Percentiles rank a stretch among this genome's conserved stretches.
phyloP scores from a whole-genome alignment of 345 rosid genomes.

The Populus davidiana region DNA sequence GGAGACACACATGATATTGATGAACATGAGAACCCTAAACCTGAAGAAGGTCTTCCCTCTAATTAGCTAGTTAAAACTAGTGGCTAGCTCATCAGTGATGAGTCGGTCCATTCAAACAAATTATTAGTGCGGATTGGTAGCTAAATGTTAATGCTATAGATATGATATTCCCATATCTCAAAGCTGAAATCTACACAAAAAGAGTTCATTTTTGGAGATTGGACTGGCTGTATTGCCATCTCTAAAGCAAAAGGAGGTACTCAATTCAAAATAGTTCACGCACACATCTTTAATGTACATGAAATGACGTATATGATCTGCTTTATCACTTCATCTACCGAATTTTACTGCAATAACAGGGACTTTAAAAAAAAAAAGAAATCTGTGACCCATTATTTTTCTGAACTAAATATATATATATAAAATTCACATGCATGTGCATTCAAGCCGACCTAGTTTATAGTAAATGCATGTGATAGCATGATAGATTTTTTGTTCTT shows the following conservation, averaged over 20 bases:
- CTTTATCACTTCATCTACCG: neutral
- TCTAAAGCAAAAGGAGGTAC: neutral
- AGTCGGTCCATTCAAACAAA: neutral
- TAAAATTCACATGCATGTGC: neutral
- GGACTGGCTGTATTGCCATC: neutral
- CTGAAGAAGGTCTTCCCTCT: neutral
- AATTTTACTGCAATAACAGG: neutral
- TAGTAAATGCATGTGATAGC: neutral
- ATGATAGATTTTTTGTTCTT: neutral
- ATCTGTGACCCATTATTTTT: neutral
- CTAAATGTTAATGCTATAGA: neutral
- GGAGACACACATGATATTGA: neutral
- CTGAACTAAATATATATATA: too few species aligned
- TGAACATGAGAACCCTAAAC: neutral
- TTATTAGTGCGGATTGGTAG: neutral
- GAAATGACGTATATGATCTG: neutral
- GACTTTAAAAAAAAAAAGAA: neutral
- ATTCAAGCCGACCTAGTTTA: neutral
- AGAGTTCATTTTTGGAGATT: neutral
- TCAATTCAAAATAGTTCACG: neutral
- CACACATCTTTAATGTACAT: neutral
- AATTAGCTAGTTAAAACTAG: neutral
- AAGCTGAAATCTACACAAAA: neutral
- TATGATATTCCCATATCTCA: neutral
- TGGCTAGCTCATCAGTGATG: neutral